Conservation (phyloP, 1,284 basidiomycete species). For the Tilletiaria anomala region DNA sequence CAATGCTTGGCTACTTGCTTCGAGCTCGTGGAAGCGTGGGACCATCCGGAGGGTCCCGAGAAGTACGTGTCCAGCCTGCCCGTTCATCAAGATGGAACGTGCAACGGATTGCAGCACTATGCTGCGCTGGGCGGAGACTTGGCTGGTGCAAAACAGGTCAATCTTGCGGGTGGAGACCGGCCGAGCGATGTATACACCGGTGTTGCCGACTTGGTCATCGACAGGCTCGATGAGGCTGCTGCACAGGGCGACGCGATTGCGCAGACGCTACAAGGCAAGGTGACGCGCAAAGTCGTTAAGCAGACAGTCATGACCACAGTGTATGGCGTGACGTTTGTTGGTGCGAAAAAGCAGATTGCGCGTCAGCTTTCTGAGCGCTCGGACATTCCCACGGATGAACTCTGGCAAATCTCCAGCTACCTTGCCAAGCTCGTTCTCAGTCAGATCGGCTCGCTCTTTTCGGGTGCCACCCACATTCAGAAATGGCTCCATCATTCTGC, state of each 20-base stretch:
- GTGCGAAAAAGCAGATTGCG: constrained; percentile 88
- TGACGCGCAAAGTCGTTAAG: constrained; percentile 91
- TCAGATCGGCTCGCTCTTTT: constrained; percentile 77
- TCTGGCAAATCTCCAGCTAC: constrained; percentile 66
- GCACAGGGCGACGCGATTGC: constrained; percentile 50
- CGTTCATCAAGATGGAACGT: constrained; percentile 95
- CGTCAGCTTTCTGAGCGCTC: constrained; percentile 66
- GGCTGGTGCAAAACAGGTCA: constrained; percentile 80
- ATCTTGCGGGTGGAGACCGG: constrained; percentile 66
- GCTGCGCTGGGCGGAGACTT: constrained; percentile 89
- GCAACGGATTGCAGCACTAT: constrained; percentile 97
- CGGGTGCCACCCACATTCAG: constrained; percentile 79
- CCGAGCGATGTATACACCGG: constrained; percentile 93
- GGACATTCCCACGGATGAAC: constrained; percentile 58
- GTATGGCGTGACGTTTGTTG: constrained; percentile 91
- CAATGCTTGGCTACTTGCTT: constrained; percentile 86
- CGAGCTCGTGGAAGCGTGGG: constrained; percentile 60
- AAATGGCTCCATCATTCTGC: constrained; percentile 75
- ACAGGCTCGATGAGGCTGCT: constrained; percentile 46
- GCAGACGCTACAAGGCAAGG: constrained; percentile 57
- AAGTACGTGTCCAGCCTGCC: constrained; percentile 64
- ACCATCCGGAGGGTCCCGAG: constrained; percentile 53
- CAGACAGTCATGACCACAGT: constrained; percentile 99
- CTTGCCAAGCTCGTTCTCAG: constrained; percentile 43
- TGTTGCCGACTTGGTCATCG: constrained; percentile 52